Percentiles rank a stretch among this genome's conserved stretches.
Evolutionary conservation across 2,329 filamentous ascomycete genomes (phyloP).

Genomic region (Pseudogymnoascus sp.): DNA sequence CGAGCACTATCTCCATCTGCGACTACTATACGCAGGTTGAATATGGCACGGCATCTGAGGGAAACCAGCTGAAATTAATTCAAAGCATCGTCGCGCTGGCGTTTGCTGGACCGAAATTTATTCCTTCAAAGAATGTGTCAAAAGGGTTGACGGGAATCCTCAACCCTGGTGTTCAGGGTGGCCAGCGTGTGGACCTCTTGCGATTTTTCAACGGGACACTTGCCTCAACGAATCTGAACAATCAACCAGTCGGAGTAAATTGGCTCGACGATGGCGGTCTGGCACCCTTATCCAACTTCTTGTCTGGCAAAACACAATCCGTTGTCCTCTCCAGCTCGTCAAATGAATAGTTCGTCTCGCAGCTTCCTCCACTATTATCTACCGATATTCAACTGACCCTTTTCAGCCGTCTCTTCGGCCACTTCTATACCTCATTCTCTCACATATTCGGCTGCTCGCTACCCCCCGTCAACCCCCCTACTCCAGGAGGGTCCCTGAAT

Average conservation of each 20-base stretch:
- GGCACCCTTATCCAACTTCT: constrained; percentile 21
- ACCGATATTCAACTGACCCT: background rate
- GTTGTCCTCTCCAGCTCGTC: constrained; percentile 21
- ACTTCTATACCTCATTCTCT: constrained; percentile 27
- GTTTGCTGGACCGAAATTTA: constrained; percentile 21
- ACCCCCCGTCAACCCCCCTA: constrained; percentile 16
- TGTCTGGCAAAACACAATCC: constrained; percentile 20
- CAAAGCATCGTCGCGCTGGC: constrained; percentile 27
- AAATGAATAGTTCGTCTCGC: constrained; percentile 25
- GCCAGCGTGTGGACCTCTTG: constrained; percentile 21
- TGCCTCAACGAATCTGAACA: constrained; percentile 26
- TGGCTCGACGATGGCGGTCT: constrained; percentile 29
- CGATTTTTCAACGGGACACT: constrained; percentile 29
- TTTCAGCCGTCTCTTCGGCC: constrained; percentile 24
- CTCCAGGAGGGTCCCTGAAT: constrained; percentile 17
- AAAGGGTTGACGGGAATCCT: constrained; percentile 26
- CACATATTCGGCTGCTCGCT: constrained; percentile 24
- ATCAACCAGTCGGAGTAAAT: constrained; percentile 21
- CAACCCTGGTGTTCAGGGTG: constrained; percentile 21
- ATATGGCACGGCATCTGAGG: constrained; percentile 22
- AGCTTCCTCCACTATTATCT: background rate
- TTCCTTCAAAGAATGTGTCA: constrained; percentile 15
- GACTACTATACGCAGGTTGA: constrained; percentile 26
- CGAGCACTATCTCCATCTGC: constrained; percentile 27
- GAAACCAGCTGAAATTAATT: constrained; percentile 25